Percentiles rank a stretch among this genome's conserved stretches.
phyloP scores from a whole-genome alignment of 306 rosid species.

The Pyrus pyrifolia region DNA sequence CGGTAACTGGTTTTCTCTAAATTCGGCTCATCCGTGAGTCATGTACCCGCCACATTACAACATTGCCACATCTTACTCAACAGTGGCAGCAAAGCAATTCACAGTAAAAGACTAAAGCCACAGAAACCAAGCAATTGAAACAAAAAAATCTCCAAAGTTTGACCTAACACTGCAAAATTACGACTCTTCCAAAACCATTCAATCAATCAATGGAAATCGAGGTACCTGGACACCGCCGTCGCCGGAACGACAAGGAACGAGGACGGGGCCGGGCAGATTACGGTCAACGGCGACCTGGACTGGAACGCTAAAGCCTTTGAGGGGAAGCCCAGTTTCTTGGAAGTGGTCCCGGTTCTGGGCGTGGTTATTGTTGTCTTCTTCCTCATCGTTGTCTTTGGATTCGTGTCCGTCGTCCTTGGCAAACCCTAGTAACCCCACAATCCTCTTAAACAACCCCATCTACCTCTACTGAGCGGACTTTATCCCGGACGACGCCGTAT shows the following conservation, averaged over 20 bases:
- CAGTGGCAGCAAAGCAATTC: background rate
- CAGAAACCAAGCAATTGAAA: background rate
- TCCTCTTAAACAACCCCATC: constrained; percentile 51
- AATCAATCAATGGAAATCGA: background rate
- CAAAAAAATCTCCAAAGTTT: background rate
- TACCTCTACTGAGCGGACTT: background rate
- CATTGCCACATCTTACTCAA: background rate
- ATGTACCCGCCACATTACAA: background rate
- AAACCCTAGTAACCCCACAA: constrained; percentile 59
- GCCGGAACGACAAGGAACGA: constrained; percentile 48
- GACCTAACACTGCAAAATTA: background rate
- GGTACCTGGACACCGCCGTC: constrained; percentile 83
- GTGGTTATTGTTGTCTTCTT: constrained; percentile 18
- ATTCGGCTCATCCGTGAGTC: background rate
- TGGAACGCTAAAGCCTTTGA: constrained; percentile 65
- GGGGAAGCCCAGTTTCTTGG: constrained; percentile 50
- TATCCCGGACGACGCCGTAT: background rate
- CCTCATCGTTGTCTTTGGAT: constrained; percentile 35
- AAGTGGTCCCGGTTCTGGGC: constrained; percentile 27
- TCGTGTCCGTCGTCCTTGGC: constrained; percentile 48
- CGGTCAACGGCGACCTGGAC: constrained; percentile 63
- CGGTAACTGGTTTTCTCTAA: too few species aligned
- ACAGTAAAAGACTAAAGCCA: background rate
- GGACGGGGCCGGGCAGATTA: constrained; percentile 49
- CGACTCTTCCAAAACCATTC: background rate